These are phyloP conservation scores for Erythrobasidium yunnanense DNA, from an alignment of 768 basidiomycete species.

Conservation along the genomic window DNA sequence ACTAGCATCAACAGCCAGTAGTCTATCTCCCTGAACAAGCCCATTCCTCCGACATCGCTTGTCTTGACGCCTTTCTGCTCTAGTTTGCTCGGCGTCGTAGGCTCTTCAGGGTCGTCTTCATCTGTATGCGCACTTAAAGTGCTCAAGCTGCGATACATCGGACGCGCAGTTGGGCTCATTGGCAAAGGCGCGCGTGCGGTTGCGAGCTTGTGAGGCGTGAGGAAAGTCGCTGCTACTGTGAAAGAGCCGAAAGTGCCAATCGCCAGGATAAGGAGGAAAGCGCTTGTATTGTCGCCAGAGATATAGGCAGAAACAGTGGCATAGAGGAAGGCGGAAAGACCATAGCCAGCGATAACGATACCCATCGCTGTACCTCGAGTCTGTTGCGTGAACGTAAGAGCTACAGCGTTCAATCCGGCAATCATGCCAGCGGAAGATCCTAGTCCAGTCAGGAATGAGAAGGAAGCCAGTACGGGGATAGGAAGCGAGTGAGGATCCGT, in stretches of 20 bases:
- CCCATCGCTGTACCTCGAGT: slow-evolving; percentile 63
- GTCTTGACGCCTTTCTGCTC: background rate
- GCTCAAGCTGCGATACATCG: background rate
- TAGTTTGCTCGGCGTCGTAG: background rate
- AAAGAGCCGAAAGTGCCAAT: slow-evolving; percentile 69
- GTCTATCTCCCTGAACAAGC: slow-evolving; percentile 1
- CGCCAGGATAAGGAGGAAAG: slow-evolving; percentile 63
- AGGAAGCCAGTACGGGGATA: slow-evolving; percentile 49
- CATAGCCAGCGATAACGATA: slow-evolving; percentile 73
- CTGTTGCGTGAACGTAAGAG: slow-evolving; percentile 54
- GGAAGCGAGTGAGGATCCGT: slow-evolving; percentile 37
- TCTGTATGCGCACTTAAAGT: background rate
- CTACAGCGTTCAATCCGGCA: slow-evolving; percentile 66
- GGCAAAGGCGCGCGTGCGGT: background rate
- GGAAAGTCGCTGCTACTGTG: background rate
- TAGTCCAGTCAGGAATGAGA: slow-evolving; percentile 60
- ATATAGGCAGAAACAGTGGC: slow-evolving; percentile 60
- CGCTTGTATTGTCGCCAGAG: slow-evolving; percentile 67
- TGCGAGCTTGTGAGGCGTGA: background rate
- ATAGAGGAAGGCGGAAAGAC: slow-evolving; percentile 83
- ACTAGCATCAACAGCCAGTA: slow-evolving; percentile 22
- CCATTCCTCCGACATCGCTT: background rate
- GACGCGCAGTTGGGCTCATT: background rate
- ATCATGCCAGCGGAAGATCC: slow-evolving; percentile 64
- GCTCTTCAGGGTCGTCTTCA: background rate